These are phyloP conservation scores for Boletus huronensis DNA, from an alignment of 768 basidiomycete genomes.

Conservation along the genomic window DNA sequence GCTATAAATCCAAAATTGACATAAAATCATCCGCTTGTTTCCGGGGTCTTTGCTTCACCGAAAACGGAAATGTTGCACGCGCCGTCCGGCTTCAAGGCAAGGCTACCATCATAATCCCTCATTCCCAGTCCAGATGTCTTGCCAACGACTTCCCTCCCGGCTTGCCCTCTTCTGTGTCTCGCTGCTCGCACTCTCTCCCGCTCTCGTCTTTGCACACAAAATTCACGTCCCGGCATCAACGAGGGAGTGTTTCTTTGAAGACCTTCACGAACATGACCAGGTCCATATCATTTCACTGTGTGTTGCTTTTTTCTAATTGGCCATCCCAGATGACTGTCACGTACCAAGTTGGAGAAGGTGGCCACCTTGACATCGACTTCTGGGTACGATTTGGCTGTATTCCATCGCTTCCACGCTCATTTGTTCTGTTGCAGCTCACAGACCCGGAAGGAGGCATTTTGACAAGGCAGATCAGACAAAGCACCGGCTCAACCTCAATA, in stretches of 20 bases:
- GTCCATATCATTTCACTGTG: conserved; percentile 34
- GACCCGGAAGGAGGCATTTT: conserved; percentile 70
- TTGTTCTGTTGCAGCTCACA: conserved; percentile 52
- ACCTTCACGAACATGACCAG: conserved; percentile 88
- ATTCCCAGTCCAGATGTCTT: conserved; percentile 32
- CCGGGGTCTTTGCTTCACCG: conserved; percentile 21
- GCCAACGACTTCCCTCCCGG: conserved; percentile 32
- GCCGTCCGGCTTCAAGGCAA: neutral
- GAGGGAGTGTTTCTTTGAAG: conserved; percentile 96
- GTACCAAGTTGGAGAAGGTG: conserved; percentile 97
- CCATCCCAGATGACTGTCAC: conserved; percentile 90
- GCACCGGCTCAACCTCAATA: conserved; percentile 84
- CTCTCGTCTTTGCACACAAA: conserved; percentile 56
- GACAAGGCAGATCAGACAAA: conserved; percentile 78
- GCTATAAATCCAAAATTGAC: conserved; percentile 12
- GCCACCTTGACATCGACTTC: conserved; percentile 96
- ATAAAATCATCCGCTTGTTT: conserved; percentile 14
- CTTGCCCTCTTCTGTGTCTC: conserved; percentile 42
- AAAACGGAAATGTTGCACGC: conserved; percentile 8
- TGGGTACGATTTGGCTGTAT: conserved; percentile 55
- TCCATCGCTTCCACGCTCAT: neutral
- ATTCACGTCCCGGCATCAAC: conserved; percentile 73
- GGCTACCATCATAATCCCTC: no score
- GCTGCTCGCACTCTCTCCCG: conserved; percentile 32
- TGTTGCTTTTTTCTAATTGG: neutral